Evolutionary conservation across 441 rosid species (phyloP), one percentile per base, ranked within the genome.

Genomic region (Dalechampia spathulata): DNA sequence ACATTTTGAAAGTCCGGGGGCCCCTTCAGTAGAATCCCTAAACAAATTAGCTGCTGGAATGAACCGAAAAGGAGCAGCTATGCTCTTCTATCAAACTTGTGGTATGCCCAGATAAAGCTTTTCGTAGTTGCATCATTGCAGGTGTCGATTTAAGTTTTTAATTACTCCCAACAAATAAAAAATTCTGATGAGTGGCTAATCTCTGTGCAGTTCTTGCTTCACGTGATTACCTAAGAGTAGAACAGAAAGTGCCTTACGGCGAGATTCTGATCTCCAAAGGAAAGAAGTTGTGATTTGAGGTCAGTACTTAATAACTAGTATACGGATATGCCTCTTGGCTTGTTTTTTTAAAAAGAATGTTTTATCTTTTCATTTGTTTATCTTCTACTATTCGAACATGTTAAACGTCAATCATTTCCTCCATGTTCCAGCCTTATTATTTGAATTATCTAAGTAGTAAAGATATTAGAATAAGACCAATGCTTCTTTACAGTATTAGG

Each of bases 1-100:
- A 21, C 90, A 84, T 68, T 92, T 88, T 67, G 91, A 92, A 52
- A 65, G 83, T 38, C 87, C 90, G 16, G 96, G 94, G 66, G 78
- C 82, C 49, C 79, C 90, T 43, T 61, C 49, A 63, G 68, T 64
- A 55, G 96, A 86, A 72, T 88, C 93, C 41, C 70, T 88, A 55
- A 54, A 72, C 78, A 78, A 77, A 52, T 82, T 88, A 27, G 73
- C 95, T 19, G 39, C 67, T 48, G 95, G 95, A 62, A 75, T 91
- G 85, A 77, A 61, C 75, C 67, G 79, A 63, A 83, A 74, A 65
- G 80, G 77, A 55, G 96, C 96, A 58, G 90, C 98, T 60, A 55
- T 76, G 68, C 86, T 88, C 49, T 88, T 91, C 60, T 87, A 82
- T 64, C 98, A 85, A 67, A 80, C 83, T 36, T 85, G 95, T 57